Evolutionary conservation across 306 rosid species (phyloP), one percentile per base, ranked within the genome.

Genomic region (Myrica gale): DNA sequence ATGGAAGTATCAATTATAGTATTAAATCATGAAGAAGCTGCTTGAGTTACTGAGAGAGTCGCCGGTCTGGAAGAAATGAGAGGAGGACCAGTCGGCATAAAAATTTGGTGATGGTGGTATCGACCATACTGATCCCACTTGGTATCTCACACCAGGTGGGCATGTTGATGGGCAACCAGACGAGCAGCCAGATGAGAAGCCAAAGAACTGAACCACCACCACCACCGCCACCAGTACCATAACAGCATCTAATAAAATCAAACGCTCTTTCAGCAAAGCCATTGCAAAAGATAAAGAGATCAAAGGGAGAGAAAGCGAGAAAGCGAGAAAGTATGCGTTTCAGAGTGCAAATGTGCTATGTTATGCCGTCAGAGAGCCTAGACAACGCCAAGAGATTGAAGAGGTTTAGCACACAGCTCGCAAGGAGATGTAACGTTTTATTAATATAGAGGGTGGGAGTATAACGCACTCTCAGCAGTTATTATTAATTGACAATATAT

Each of bases 81-180:
- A 71, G 37, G 83, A 45, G n/a, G 88, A 78, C 86, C 88, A 85
- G 42, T 62, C 68, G 60, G 74, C 11, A 71, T 69, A 85, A 53
- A 42, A 76, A 43, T 44, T 47, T 1, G 68, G 48, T 50, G 1
- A 45, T 9, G 78, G 78, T 11, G 75, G 84, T 44, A 85, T 69
- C 60, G 81, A 41, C 88, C 88, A 85, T 4, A 66, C 68, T 2
- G 82, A 51, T 53, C 88, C 88, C 26, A 85, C 88, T 7, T 26
- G 2, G 75, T 85, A 82, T 19, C 52, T 63, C 7, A 72, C 47
- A 2, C 80, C 85, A 2, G 45, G 44, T 63, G 69, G 70, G 50
- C 70, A 66, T 9, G 9, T 5, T 15, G 66, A 7, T 6, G 73
- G 7, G 56, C 83, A 84, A 55, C 74, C 71, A 7, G 53, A 37